Percentiles rank a stretch among this genome's conserved stretches.
phyloP scores from a whole-genome alignment of 495 filamentous ascomycete species.

The Aspergillus funiculosus region DNA sequence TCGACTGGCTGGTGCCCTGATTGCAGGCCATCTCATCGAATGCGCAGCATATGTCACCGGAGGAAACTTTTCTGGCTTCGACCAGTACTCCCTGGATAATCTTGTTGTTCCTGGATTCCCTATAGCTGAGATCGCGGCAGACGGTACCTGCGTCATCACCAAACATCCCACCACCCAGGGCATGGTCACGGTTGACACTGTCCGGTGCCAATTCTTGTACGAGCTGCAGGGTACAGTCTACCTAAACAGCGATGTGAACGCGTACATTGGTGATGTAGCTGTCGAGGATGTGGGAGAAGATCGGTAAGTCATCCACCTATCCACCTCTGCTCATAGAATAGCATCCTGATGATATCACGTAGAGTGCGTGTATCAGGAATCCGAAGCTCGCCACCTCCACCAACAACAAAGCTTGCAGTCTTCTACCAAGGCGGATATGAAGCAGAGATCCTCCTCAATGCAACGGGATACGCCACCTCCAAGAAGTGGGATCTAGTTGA shows the following conservation, averaged over 20 bases:
- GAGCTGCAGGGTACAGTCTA: conserved; percentile 52
- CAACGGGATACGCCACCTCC: conserved; percentile 35
- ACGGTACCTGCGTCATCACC: conserved; percentile 28
- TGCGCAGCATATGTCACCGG: conserved; percentile 49
- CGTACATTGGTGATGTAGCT: conserved; percentile 35
- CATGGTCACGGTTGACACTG: conserved; percentile 33
- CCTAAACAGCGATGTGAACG: conserved; percentile 49
- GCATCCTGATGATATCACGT: not conserved
- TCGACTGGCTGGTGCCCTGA: conserved; percentile 37
- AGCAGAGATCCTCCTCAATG: conserved; percentile 36
- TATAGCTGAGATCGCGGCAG: conserved; percentile 33
- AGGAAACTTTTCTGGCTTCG: conserved; percentile 50
- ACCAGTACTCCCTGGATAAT: conserved; percentile 22
- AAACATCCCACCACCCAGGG: conserved; percentile 25
- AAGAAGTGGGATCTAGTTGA: conserved; percentile 42
- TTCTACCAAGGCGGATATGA: conserved; percentile 46
- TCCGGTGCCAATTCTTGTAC: conserved; percentile 50
- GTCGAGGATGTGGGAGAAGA: conserved; percentile 29
- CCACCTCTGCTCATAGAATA: not conserved
- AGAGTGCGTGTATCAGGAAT: conserved; percentile 42
- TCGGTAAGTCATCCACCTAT: conserved; percentile 15
- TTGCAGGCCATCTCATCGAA: conserved; percentile 50
- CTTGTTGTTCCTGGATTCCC: conserved; percentile 34
- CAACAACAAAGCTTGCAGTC: conserved; percentile 51
- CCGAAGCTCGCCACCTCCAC: conserved; percentile 42